Conservation (phyloP, 495 filamentous ascomycete species). For the Penicillium cataractarum region DNA sequence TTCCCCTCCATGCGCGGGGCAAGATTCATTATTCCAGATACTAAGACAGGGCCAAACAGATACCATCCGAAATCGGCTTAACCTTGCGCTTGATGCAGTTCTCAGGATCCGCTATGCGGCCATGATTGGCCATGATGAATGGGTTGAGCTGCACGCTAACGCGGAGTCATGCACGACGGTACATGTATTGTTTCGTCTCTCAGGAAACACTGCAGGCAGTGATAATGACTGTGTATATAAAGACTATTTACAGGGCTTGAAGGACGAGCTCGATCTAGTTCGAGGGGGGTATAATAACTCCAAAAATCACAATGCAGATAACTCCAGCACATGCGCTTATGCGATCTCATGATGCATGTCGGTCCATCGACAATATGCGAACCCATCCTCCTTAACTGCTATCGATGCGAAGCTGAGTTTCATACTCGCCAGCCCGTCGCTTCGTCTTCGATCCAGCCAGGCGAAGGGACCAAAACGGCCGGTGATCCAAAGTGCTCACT, state of each 20-base stretch:
- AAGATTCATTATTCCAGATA: no score
- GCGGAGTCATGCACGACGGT: not conserved
- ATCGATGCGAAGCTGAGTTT: conserved; percentile 18
- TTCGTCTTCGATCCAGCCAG: conserved; percentile 4
- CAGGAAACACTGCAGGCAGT: not conserved
- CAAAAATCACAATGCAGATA: not conserved
- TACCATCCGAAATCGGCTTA: not conserved
- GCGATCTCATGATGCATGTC: not conserved
- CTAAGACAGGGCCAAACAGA: not conserved
- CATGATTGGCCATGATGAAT: not conserved
- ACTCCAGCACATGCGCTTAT: not conserved
- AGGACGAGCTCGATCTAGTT: not conserved
- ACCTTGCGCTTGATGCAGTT: not conserved
- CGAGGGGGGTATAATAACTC: conserved; percentile 2
- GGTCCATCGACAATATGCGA: not conserved
- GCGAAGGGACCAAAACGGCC: conserved; percentile 19
- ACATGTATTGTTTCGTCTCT: not conserved
- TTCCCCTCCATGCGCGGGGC: no score
- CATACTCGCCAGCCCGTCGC: conserved; percentile 7
- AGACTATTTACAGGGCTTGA: no score
- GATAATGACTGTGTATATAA: not conserved
- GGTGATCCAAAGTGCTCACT: conserved; percentile 11
- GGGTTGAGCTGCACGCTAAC: not conserved
- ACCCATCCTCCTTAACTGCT: conserved; percentile 6
- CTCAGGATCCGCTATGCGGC: not conserved